Evolutionary conservation across 1,284 basidiomycete species (phyloP), one percentile per base, ranked within the genome.

Genomic region (Bondarzewia mesenterica): DNA sequence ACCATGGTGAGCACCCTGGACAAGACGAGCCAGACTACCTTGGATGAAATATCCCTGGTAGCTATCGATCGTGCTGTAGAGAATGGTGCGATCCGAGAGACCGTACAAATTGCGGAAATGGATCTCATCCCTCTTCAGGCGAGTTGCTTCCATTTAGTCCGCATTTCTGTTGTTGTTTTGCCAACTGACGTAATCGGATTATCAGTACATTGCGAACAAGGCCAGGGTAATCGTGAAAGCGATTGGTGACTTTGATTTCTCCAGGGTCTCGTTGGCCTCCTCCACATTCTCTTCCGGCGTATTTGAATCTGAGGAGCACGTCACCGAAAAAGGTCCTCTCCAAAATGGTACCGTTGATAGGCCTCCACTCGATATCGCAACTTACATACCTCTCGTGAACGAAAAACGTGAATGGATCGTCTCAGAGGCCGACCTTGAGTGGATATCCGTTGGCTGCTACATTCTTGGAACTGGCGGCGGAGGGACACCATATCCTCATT

Each of bases 121-220:
- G 32, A 35, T 35, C n/a, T 8, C 32, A 35, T 35, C n/a, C 32
- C 32, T 8, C n/a, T 35, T 8, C 32, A 35, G 32, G 32, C n/a
- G 8, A 8, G 32, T 35, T n/a, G n/a, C 32, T n/a, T 35, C 32
- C 32, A 8, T 35, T 35, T 35, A n/a, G 32, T 8, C 10, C 8
- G 32, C 32, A 35, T n/a, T 8, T 8, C n/a, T 35, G 32, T 35
- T 8, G 10, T 35, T 8, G n/a, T 35, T 35, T 8, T 35, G 32
- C 32, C 10, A 8, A 8, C 10, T 8, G n/a, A 8, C n/a, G 32
- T 8, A 35, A 35, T 35, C n/a, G 32, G 32, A 35, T 8, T 35
- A n/a, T 8, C n/a, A 74, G 67, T 78, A 77, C 56, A 71, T 76
- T 20, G 73, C 72, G 0, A 77, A 75, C 52, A 70, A 74, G 52